Evolutionary conservation across 179 eudicot genomes (phyloP).

Genomic region (Spergularia azorica): DNA sequence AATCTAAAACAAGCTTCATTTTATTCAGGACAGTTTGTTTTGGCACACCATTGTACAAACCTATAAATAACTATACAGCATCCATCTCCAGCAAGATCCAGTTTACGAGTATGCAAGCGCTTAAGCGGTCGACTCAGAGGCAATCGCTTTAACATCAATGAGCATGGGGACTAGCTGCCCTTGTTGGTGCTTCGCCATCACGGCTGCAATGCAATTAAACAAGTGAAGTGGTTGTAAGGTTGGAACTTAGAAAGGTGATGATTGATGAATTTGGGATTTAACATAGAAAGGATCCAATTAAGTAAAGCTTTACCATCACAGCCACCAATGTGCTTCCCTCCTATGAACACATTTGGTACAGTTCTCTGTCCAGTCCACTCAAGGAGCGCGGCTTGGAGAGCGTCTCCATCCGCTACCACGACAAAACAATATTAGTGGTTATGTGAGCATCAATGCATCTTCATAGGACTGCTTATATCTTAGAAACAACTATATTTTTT

Average conservation of each 20-base stretch:
- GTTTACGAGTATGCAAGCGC: background rate
- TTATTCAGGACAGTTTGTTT: background rate
- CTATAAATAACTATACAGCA: background rate
- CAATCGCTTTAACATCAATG: conserved; percentile 32
- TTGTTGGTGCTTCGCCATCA: conserved; percentile 37
- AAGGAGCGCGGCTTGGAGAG: conserved; percentile 57
- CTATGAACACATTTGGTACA: conserved; percentile 82
- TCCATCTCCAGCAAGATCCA: background rate
- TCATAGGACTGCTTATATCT: background rate
- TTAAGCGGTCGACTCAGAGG: conserved; percentile 18
- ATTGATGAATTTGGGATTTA: no score
- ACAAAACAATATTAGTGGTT: background rate
- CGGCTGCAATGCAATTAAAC: conserved; percentile 36
- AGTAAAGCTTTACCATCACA: conserved; percentile 50
- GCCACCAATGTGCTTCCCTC: conserved; percentile 80
- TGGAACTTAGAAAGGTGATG: background rate
- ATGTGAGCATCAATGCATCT: background rate
- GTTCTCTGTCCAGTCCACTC: conserved; percentile 84
- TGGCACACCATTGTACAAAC: background rate
- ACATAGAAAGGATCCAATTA: background rate
- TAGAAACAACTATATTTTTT: no score
- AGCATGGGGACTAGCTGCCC: conserved; percentile 52
- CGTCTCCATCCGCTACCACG: conserved; percentile 65
- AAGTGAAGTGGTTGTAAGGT: no score
- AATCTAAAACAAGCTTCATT: no score